Base-by-base conservation (phyloP, 257 asterid genomes). In the Forsythia suspensa region DNA sequence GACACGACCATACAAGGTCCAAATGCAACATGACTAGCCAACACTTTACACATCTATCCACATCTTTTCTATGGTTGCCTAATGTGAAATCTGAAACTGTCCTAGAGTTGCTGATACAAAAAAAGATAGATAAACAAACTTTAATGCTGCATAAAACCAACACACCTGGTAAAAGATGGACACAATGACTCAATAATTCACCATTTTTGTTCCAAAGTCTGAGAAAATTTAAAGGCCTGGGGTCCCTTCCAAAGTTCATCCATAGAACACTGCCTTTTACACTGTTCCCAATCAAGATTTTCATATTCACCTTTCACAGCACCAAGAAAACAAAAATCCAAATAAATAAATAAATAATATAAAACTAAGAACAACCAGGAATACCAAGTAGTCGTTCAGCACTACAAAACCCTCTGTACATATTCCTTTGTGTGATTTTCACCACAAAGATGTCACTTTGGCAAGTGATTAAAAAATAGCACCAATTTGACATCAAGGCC, bases 211-310 rank as follows among this genome's bases (percentile, higher is more conserved):
- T 61, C 37, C 70, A 10, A 63, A 24, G 18, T 29, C 40, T 63
- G 40, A 29, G 70, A 18, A 63, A 29, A 63, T 29, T 63, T 63
- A 55, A 55, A 18, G 65, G 65, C 29, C 24, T 63, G 70, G 70
- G 70, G 70, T 8, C 70, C 70, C 18, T 63, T 63, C 55, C 80
- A 82, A 76, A 79, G 74, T 68, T 79, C 43, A 76, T 79, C 80
- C 12, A 41, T 20, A 61, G 78, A 85, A 74, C 46, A 72, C 46
- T 72, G 61, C 81, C 80, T 81, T 86, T 78, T 24, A 66, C 86
- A 85, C 88, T 76, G 46, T 83, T 85, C 80, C 87, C 91, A 42
- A 85, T 84, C 77, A 75, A 83, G 86, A 87, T 85, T 85, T 79
- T 81, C 76, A 69, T 44, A 34, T 57, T 69, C 74, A 16, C 76